These are phyloP conservation scores for Hortiboletus campestris DNA, from an alignment of 768 basidiomycete genomes.

Conservation along the genomic window DNA sequence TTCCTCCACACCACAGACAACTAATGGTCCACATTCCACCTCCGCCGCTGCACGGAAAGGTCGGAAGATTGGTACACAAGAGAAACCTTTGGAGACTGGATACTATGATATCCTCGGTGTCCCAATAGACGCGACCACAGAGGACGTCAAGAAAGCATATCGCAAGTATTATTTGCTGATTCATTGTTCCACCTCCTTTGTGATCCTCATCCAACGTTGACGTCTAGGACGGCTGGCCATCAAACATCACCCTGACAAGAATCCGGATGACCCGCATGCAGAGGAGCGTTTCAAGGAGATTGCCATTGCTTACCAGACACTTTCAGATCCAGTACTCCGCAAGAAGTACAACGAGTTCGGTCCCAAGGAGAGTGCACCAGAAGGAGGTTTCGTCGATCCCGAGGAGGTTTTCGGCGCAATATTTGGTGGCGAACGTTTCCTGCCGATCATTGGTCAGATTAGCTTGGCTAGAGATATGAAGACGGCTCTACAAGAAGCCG, in stretches of 20 bases:
- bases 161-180: conserved; percentile 40
- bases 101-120: conserved; percentile 88
- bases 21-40: conserved; percentile 20
- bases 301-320: conserved; percentile 84
- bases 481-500: conserved; percentile 83
- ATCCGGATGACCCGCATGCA: conserved; percentile 79
- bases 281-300: conserved; percentile 91
- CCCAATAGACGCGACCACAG: conserved; percentile 67
- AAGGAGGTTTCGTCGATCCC: conserved; percentile 86
- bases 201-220: not conserved
- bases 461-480: conserved; percentile 92
- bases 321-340: conserved; percentile 73
- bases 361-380: conserved; percentile 73
- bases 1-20: conserved; percentile 14
- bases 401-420: conserved; percentile 80
- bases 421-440: conserved; percentile 85
- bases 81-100: conserved; percentile 82
- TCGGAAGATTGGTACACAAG: conserved; percentile 86
- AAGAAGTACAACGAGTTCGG: conserved; percentile 93
- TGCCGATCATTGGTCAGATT: conserved; percentile 86
- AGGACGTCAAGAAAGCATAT: conserved; percentile 92
- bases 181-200: too few relatives aligned
- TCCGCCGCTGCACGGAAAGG: conserved; percentile 40
- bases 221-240: conserved; percentile 74
- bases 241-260: conserved; percentile 92